A percentile compares a stretch with the other conserved stretches of the same genome.
Conservation (phyloP, 2,329 filamentous ascomycete species). For the Colletotrichum sp. region DNA sequence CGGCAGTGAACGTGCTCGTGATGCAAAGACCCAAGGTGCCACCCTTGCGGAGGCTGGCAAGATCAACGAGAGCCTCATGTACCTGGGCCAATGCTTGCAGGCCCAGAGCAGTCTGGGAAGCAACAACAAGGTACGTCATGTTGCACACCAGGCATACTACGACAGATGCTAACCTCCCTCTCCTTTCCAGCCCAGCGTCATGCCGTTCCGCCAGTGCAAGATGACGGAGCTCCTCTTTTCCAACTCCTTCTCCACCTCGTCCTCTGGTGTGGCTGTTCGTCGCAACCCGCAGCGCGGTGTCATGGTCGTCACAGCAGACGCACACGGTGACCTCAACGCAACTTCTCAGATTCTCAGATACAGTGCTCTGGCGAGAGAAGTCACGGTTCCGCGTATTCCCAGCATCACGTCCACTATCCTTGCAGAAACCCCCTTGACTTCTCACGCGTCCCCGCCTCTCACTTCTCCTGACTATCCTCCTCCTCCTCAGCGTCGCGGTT, state of each 20-base stretch:
- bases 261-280: slow-evolving; percentile 46
- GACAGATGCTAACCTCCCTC: background rate
- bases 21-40: slow-evolving; percentile 91
- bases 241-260: slow-evolving; percentile 76
- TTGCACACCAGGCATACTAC: background rate
- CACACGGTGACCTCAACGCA: slow-evolving; percentile 92
- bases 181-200: slow-evolving; percentile 65
- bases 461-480: slow-evolving; percentile 5
- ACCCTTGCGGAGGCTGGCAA: slow-evolving; percentile 96
- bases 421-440: slow-evolving; percentile 34
- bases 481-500: slow-evolving; percentile 5
- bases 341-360: slow-evolving; percentile 96
- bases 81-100: slow-evolving; percentile 93
- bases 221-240: slow-evolving; percentile 85
- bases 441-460: slow-evolving; percentile 26
- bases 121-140: slow-evolving; percentile 68
- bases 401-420: slow-evolving; percentile 78
- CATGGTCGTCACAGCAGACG: slow-evolving; percentile 97
- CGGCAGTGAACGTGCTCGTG: slow-evolving; percentile 89
- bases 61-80: slow-evolving; percentile 99
- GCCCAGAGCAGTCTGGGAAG: slow-evolving; percentile 85
- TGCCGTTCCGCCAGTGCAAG: slow-evolving; percentile 84
- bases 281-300: slow-evolving; percentile 84
- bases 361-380: slow-evolving; percentile 88
- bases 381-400: slow-evolving; percentile 88